Conservation (phyloP, 108 stramenopile genomes). For the Skeletonema tropicum region DNA sequence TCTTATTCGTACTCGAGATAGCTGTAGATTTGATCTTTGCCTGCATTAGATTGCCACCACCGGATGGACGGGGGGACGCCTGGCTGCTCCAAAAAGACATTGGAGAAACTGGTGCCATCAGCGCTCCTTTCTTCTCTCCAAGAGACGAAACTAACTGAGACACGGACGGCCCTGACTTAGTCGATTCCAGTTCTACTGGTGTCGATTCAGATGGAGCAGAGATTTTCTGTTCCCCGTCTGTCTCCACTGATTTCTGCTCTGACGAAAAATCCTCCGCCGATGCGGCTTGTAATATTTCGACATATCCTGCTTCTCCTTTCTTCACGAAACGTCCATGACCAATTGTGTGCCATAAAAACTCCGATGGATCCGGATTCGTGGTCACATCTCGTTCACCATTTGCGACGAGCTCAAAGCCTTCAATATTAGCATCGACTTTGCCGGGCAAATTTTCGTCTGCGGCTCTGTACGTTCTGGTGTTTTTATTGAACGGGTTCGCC, state of each 20-base stretch:
- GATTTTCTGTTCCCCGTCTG: background rate
- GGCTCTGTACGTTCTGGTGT: background rate
- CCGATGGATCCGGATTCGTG: constrained; percentile 5
- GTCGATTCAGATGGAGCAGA: background rate
- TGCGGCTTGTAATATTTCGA: background rate
- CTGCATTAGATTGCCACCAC: background rate
- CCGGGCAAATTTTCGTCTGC: constrained; percentile 2
- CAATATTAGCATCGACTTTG: constrained; percentile 10
- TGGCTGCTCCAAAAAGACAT: background rate
- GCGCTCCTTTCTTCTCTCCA: background rate
- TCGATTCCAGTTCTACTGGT: background rate
- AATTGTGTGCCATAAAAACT: constrained; percentile 24
- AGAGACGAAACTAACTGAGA: background rate
- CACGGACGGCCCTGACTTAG: background rate
- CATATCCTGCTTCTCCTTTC: background rate
- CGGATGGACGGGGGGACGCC: background rate
- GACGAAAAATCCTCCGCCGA: background rate
- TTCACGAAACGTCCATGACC: constrained; percentile 42
- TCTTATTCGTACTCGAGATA: background rate
- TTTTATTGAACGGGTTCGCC: background rate
- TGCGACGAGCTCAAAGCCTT: constrained; percentile 7
- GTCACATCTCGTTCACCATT: background rate
- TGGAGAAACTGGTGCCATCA: background rate
- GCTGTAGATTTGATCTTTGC: background rate
- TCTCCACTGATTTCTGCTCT: background rate